phyloP scores from a whole-genome alignment of 192 early-diverging fungal genomes.

The Physocladia obscura region DNA sequence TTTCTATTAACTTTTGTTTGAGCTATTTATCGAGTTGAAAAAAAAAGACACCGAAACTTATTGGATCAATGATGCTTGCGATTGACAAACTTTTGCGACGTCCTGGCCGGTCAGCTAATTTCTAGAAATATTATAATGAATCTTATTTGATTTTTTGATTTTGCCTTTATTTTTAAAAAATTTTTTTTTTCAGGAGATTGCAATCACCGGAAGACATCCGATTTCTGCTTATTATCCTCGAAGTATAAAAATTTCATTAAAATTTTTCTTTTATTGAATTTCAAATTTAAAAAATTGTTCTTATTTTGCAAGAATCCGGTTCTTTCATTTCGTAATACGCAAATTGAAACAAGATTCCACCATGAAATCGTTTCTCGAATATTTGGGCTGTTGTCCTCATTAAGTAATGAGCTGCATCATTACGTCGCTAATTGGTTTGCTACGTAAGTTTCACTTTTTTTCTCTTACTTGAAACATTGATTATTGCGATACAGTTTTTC shows the following conservation, averaged over 20 bases:
- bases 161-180: neutral
- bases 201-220: slow-evolving; percentile 59
- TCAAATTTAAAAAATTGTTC: too few species aligned
- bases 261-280: neutral
- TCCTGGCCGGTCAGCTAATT: slow-evolving; percentile 40
- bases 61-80: slow-evolving; percentile 37
- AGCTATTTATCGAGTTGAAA: neutral
- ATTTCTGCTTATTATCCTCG: slow-evolving; percentile 82
- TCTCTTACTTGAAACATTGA: neutral
- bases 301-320: slow-evolving; percentile 91
- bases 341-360: slow-evolving; percentile 77
- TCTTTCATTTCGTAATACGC: slow-evolving; percentile 70
- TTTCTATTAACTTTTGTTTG: neutral
- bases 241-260: slow-evolving; percentile 50
- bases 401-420: slow-evolving; percentile 84
- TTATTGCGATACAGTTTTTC: slow-evolving; percentile 45
- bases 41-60: slow-evolving; percentile 17
- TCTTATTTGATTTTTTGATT: too few species aligned
- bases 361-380: slow-evolving; percentile 81
- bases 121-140: neutral
- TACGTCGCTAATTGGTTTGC: slow-evolving; percentile 82
- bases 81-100: slow-evolving; percentile 41
- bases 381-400: slow-evolving; percentile 77
- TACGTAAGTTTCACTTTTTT: slow-evolving; percentile 43
- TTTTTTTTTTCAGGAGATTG: slow-evolving; percentile 26